Base-by-base conservation (phyloP, 1,139 yeast genomes). In the Geotrichum europaeum region DNA sequence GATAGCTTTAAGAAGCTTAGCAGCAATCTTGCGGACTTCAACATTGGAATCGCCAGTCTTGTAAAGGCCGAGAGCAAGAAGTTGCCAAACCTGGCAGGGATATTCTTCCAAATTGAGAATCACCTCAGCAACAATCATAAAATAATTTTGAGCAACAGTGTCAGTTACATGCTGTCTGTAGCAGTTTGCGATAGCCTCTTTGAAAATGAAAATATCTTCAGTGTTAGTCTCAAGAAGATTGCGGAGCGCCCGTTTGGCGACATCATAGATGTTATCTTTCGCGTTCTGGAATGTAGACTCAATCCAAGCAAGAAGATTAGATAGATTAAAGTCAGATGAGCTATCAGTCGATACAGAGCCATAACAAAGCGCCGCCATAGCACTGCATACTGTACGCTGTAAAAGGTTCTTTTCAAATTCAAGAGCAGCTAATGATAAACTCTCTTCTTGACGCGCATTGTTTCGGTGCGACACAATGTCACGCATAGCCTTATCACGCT, bases 321-420 rank as follows among this genome's bases (percentile, higher is more conserved):
- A 78, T 9, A 87, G 80, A 66, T 89, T 94, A 73, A 91, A 89
- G 0, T 92, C 84, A 68, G 86, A 0, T 82, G 68, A 0, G 80
- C 67, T 45, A 72, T 62, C 72, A 77, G 56, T 60, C 1, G 69
- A 63, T 18, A 75, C 62, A 1, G 74, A 73, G 0, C 78, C 78
- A 20, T 85, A 81, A 66, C 96, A 86, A 34, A 94, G 75, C 0
- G 86, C 79, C 0, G 96, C 89, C 96, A 95, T 89, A 55, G 96
- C 85, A 64, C 90, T 87, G 58, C 90, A 77, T 0, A 96, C 82
- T 0, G 96, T 81, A 45, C 81, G 76, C 66, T 90, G 92, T 15
- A 92, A 74, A 43, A 86, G 84, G 58, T 85, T 82, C 67, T 83
- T 83, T 70, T 92, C 97, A 53, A 92, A 81, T 70, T 94, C 98